Conservation (phyloP, 768 basidiomycete genomes). For the Boletus fagicola region DNA sequence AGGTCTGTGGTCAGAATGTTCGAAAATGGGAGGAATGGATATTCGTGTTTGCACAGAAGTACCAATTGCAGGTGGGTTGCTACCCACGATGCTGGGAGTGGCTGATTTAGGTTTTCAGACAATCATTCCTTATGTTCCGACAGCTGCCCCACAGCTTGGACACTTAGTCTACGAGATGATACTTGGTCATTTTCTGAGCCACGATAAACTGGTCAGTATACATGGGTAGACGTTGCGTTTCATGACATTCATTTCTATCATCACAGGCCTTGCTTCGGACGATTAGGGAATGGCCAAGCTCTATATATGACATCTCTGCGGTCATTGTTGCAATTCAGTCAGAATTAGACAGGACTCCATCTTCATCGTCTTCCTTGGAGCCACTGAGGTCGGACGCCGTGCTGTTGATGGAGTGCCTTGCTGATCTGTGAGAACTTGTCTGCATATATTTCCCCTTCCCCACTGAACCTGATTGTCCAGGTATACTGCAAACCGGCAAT, state of each 20-base stretch:
- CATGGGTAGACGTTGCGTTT: background rate
- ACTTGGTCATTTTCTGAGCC: constrained; percentile 77
- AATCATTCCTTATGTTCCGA: constrained; percentile 89
- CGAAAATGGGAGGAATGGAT: constrained; percentile 97
- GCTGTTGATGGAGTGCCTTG: constrained; percentile 90
- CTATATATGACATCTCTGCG: constrained; percentile 84
- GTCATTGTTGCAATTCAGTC: constrained; percentile 88
- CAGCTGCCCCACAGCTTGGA: constrained; percentile 72
- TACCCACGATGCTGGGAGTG: background rate
- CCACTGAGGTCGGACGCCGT: constrained; percentile 46
- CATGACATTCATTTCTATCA: background rate
- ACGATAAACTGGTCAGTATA: constrained; percentile 64
- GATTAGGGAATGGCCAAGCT: constrained; percentile 85
- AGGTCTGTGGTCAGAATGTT: constrained; percentile 76
- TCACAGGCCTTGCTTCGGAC: constrained; percentile 69
- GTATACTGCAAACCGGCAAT: constrained; percentile 84
- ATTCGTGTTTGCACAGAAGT: constrained; percentile 81
- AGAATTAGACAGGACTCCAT: constrained; percentile 65
- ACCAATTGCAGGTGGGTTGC: constrained; percentile 66
- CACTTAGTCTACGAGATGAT: constrained; percentile 94
- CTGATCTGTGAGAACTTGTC: constrained; percentile 70
- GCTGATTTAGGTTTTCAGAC: constrained; percentile 43
- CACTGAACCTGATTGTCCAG: constrained; percentile 38
- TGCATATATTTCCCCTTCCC: background rate
- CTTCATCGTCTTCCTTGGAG: constrained; percentile 47